Evolutionary conservation across 106 monocot genomes (phyloP).

Genomic region (Allium fistulosum): DNA sequence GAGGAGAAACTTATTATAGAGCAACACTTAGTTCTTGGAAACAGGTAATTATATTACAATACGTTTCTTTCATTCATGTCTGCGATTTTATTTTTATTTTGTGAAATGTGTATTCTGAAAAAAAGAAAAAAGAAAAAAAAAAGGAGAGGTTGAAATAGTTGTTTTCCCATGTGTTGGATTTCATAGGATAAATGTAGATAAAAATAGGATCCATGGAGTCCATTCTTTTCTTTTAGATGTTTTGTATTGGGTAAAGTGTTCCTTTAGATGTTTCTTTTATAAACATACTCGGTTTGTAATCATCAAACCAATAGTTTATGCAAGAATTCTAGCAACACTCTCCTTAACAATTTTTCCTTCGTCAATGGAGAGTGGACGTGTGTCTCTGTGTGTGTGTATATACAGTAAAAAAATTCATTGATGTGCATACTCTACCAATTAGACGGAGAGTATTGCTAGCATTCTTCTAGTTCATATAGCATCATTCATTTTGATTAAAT

Average conservation of each 20-base stretch:
- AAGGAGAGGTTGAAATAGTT: neutral
- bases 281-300: no score
- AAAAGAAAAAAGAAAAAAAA: neutral
- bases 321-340: no score
- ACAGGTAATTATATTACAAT: conserved; percentile 12
- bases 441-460: no score
- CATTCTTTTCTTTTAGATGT: neutral
- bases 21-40: conserved; percentile 19
- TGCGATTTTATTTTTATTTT: neutral
- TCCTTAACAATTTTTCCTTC: no score
- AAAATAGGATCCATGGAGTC: neutral
- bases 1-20: conserved; percentile 21
- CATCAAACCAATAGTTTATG: no score
- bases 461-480: no score
- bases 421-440: no score
- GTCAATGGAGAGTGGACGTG: no score
- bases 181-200: neutral
- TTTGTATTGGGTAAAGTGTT: neutral
- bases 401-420: no score
- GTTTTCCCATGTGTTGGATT: neutral
- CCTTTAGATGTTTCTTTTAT: no score
- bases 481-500: no score
- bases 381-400: no score
- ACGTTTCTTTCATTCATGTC: neutral
- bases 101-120: neutral